These are phyloP conservation scores for Salicornia ramosissima DNA, from an alignment of 148 eudicot species.

Conservation along the genomic window DNA sequence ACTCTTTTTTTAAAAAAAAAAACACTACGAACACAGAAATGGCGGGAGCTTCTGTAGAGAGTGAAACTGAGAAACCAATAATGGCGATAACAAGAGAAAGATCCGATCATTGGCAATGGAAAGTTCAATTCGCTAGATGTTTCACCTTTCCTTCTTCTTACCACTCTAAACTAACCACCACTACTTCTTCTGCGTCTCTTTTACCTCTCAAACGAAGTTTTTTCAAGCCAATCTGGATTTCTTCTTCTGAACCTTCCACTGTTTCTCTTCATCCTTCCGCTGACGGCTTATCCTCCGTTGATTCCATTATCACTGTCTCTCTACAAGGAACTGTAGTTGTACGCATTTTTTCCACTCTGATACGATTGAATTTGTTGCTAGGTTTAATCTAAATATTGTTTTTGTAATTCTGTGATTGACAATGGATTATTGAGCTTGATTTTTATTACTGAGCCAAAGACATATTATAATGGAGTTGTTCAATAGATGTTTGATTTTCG, in stretches of 20 bases:
- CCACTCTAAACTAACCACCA: background rate
- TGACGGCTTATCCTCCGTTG: constrained; percentile 16
- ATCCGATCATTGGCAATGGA: constrained; percentile 30
- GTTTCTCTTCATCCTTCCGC: constrained; percentile 37
- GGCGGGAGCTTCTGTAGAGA: constrained; percentile 45
- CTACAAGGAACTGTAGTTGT: constrained; percentile 38
- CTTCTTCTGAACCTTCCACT: constrained; percentile 26
- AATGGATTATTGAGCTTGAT: background rate
- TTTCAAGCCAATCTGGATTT: constrained; percentile 41
- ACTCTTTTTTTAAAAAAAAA: background rate
- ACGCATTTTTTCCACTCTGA: constrained; percentile 9
- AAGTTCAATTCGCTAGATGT: constrained; percentile 48
- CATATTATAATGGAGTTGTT: too few species aligned
- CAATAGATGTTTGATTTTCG: too few species aligned
- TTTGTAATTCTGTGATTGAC: background rate
- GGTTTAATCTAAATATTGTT: background rate
- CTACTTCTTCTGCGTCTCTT: constrained; percentile 20
- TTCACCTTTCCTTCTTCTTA: constrained; percentile 32
- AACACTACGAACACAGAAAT: constrained; percentile 37
- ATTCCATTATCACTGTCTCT: constrained; percentile 36
- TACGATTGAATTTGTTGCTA: background rate
- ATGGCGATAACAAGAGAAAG: background rate
- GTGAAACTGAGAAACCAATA: background rate
- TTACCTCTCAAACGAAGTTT: background rate
- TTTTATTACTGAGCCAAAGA: too few species aligned